Percentiles rank a stretch among this genome's conserved stretches.
These are phyloP conservation scores for Clonostachys sp. DNA, from an alignment of 2,329 filamentous ascomycete genomes.

Conservation along the genomic window DNA sequence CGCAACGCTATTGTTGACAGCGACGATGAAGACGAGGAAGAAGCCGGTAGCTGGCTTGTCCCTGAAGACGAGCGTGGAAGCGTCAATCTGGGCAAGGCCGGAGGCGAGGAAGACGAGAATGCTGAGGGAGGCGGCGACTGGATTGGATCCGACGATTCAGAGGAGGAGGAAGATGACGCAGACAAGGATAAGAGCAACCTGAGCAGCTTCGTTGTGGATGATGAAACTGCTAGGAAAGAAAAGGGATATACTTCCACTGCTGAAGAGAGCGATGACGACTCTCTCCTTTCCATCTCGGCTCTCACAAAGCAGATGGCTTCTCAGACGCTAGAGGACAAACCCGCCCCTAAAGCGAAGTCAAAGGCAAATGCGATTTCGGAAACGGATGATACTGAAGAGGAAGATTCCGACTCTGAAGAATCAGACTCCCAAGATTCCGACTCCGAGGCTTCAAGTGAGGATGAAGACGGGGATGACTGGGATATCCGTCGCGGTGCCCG, in stretches of 20 bases:
- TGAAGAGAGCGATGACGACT: constrained; percentile 18
- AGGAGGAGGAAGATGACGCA: constrained; percentile 48
- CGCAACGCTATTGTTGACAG: constrained; percentile 60
- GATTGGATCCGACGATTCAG: constrained; percentile 67
- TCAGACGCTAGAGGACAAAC: constrained; percentile 25
- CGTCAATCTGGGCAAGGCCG: constrained; percentile 67
- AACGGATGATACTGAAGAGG: constrained; percentile 26
- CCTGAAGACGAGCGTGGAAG: constrained; percentile 58
- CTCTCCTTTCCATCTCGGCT: constrained; percentile 24
- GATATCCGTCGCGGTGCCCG: constrained; percentile 4
- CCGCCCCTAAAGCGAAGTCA: neutral
- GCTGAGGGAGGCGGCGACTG: constrained; percentile 83
- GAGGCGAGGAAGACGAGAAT: constrained; percentile 83
- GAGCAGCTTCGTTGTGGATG: constrained; percentile 50
- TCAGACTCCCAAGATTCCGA: constrained; percentile 30
- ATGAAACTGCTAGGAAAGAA: constrained; percentile 33
- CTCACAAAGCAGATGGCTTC: constrained; percentile 28
- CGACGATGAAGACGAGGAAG: constrained; percentile 65
- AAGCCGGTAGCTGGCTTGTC: constrained; percentile 76
- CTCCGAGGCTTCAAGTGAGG: constrained; percentile 33
- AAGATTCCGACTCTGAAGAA: constrained; percentile 5
- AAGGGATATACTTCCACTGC: constrained; percentile 14
- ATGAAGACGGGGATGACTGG: constrained; percentile 15
- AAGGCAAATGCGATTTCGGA: neutral
- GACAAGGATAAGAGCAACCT: constrained; percentile 48